These are phyloP conservation scores for Coniochaeta sp. DNA, from an alignment of 2,329 filamentous ascomycete genomes.

Conservation along the genomic window DNA sequence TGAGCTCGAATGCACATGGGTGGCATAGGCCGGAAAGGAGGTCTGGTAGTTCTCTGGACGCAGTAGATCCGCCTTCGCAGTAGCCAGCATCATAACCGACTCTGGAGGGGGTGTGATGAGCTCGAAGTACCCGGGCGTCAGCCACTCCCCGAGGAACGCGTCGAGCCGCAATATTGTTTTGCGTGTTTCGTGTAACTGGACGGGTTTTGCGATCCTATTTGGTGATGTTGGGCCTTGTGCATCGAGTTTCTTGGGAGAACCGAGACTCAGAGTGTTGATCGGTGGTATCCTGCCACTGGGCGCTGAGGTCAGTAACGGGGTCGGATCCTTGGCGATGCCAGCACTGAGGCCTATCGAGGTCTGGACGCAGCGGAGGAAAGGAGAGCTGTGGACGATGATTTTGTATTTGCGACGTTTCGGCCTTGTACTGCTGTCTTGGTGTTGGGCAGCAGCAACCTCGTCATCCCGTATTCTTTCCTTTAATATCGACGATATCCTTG, in stretches of 20 bases:
- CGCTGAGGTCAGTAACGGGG: conserved; percentile 13
- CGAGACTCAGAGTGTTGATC: conserved; percentile 13
- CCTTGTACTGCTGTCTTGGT: conserved; percentile 10
- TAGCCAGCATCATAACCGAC: conserved; percentile 78
- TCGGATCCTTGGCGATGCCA: conserved; percentile 62
- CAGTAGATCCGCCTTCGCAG: conserved; percentile 80
- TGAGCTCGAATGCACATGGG: conserved; percentile 19
- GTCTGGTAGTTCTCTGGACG: conserved; percentile 61
- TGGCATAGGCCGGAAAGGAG: conserved; percentile 30
- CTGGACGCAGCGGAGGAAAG: conserved; percentile 87
- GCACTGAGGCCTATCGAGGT: conserved; percentile 84
- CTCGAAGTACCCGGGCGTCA: conserved; percentile 89
- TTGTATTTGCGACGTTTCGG: conserved; percentile 53
- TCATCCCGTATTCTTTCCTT: conserved; percentile 41
- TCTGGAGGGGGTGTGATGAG: conserved; percentile 82
- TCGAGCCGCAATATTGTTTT: conserved; percentile 72
- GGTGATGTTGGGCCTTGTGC: conserved; percentile 3
- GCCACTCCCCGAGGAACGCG: conserved; percentile 91
- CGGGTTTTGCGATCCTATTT: conserved; percentile 8
- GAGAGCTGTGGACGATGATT: conserved; percentile 86
- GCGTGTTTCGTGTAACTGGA: conserved; percentile 23
- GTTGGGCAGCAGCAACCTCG: conserved; percentile 22
- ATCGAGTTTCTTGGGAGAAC: conserved; percentile 2
- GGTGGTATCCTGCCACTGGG: conserved; percentile 13
- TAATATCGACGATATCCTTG: conserved; percentile 70